Percentiles rank a stretch among this genome's conserved stretches.
Conservation (phyloP, 1,284 basidiomycete genomes). For the Athelia sp. region DNA sequence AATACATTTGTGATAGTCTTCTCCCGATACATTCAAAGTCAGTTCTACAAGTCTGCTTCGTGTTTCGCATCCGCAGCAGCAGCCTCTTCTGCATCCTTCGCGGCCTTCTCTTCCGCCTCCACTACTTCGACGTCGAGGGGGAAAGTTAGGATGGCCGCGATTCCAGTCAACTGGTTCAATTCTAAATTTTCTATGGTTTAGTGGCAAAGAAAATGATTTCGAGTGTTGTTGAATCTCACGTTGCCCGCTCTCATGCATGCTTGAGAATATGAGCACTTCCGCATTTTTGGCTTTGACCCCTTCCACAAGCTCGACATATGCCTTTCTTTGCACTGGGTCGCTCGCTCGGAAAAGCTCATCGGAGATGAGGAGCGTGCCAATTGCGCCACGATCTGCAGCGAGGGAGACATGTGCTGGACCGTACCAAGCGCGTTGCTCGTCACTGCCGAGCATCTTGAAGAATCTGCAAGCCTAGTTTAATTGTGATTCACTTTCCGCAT, state of each 20-base stretch:
- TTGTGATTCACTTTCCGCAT: no score
- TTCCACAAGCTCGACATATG: slow-evolving; percentile 89
- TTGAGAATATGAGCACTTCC: slow-evolving; percentile 94
- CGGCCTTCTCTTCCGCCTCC: slow-evolving; percentile 78
- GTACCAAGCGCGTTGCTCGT: slow-evolving; percentile 98
- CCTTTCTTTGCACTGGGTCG: slow-evolving; percentile 72
- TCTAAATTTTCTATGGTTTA: slow-evolving; percentile 42
- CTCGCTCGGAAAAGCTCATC: slow-evolving; percentile 90
- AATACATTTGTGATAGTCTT: neutral
- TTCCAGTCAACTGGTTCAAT: slow-evolving; percentile 90
- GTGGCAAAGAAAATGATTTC: neutral
- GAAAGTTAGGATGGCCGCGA: slow-evolving; percentile 95
- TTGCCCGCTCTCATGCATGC: slow-evolving; percentile 98
- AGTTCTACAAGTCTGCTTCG: slow-evolving; percentile 15
- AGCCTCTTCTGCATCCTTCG: slow-evolving; percentile 44
- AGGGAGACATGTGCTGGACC: slow-evolving; percentile 91
- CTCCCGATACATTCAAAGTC: neutral
- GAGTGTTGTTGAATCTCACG: slow-evolving; percentile 50
- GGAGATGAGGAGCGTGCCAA: slow-evolving; percentile 92
- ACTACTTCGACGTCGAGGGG: slow-evolving; percentile 94
- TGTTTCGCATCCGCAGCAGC: slow-evolving; percentile 26
- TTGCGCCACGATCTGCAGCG: slow-evolving; percentile 89
- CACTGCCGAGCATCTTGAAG: slow-evolving; percentile 92
- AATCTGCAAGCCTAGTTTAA: slow-evolving; percentile 52
- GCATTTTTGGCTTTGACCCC: slow-evolving; percentile 85